These are phyloP conservation scores for Puccinia novopanici DNA, from an alignment of 1,284 basidiomycete species.

Conservation along the genomic window DNA sequence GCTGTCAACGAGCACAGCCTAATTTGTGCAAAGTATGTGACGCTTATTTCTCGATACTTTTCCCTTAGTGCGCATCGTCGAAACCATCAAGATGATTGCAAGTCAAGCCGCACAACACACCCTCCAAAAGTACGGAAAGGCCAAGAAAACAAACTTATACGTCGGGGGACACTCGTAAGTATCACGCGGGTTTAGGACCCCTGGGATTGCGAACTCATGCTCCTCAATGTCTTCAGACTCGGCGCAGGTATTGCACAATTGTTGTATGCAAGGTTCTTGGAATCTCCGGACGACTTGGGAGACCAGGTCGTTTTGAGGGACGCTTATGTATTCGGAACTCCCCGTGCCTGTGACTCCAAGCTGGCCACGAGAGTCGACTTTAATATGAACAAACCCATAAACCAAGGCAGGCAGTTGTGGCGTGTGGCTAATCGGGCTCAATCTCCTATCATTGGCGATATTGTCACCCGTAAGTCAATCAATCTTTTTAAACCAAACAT, in stretches of 20 bases:
- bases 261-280: conserved; percentile 42
- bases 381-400: conserved; percentile 22
- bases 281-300: conserved; percentile 40
- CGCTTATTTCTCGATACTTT: not conserved
- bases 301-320: conserved; percentile 38
- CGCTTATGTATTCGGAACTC: conserved; percentile 41
- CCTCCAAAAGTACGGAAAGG: conserved; percentile 13
- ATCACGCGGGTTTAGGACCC: not conserved
- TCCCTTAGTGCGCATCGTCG: conserved; percentile 33
- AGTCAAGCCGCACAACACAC: conserved; percentile 30
- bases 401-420: conserved; percentile 33
- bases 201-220: not conserved
- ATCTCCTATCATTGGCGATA: conserved; percentile 35
- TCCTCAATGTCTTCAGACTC: not conserved
- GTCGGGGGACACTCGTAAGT: conserved; percentile 44
- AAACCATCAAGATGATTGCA: conserved; percentile 44
- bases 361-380: conserved; percentile 33
- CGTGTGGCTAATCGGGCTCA: conserved; percentile 25
- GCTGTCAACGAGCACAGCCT: not conserved
- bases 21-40: not conserved
- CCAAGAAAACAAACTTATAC: conserved; percentile 38
- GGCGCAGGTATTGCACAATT: conserved; percentile 46
- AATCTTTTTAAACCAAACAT: not conserved
- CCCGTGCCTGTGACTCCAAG: conserved; percentile 34
- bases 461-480: conserved; percentile 38